These are phyloP conservation scores for Penicillium crystallinum DNA, from an alignment of 495 filamentous ascomycete genomes.

Conservation along the genomic window DNA sequence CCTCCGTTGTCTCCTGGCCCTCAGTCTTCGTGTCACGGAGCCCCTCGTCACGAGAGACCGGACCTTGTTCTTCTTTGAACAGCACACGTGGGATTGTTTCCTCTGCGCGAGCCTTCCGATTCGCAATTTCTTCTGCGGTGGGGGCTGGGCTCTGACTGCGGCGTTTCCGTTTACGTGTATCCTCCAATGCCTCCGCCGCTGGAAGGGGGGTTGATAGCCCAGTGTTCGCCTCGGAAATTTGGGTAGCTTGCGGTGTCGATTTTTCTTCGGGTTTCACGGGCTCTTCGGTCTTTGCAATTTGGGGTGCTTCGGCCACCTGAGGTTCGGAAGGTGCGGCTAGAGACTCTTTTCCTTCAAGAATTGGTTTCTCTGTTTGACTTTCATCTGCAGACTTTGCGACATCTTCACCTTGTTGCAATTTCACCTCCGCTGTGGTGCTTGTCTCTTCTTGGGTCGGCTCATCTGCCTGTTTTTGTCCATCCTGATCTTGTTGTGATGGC, in stretches of 20 bases:
- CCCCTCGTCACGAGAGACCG: slow-evolving; percentile 8
- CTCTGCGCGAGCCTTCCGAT: slow-evolving; percentile 40
- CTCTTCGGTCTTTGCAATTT: slow-evolving; percentile 3
- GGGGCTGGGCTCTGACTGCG: slow-evolving; percentile 64
- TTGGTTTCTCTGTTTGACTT: not conserved
- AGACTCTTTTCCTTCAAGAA: not conserved
- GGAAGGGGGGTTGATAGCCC: slow-evolving; percentile 33
- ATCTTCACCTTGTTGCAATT: slow-evolving; percentile 22
- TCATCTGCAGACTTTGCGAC: slow-evolving; percentile 6
- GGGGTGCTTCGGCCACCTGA: not conserved
- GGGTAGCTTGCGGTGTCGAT: slow-evolving; percentile 6
- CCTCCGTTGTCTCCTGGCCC: slow-evolving; percentile 8
- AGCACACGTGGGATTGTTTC: slow-evolving; percentile 24
- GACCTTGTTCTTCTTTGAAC: slow-evolving; percentile 25
- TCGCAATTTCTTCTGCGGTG: slow-evolving; percentile 40
- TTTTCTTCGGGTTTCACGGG: slow-evolving; percentile 14
- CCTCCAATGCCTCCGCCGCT: slow-evolving; percentile 43
- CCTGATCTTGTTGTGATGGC: not conserved
- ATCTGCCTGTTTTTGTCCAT: slow-evolving; percentile 2
- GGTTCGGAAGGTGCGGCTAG: not conserved
- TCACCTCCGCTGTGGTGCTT: slow-evolving; percentile 10
- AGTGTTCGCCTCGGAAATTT: slow-evolving; percentile 25
- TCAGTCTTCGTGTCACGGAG: not conserved
- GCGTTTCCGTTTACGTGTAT: slow-evolving; percentile 68
- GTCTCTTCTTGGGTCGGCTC: slow-evolving; percentile 1